These are phyloP conservation scores for Suillus cothurnatus DNA, from an alignment of 768 basidiomycete genomes.

Conservation along the genomic window DNA sequence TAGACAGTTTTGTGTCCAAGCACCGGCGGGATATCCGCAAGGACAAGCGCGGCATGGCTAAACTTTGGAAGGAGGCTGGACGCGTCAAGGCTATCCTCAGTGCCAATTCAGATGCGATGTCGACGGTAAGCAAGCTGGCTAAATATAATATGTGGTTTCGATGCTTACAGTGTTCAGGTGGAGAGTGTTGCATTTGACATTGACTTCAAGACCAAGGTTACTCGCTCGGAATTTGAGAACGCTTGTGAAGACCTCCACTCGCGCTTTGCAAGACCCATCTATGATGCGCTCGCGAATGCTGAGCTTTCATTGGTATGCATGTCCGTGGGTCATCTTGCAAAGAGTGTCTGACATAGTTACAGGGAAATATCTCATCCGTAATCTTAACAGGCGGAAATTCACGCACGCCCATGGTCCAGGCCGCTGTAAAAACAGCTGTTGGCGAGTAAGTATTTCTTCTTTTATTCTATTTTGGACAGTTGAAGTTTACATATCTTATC, in stretches of 20 bases:
- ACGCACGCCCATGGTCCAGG: slow-evolving; percentile 89
- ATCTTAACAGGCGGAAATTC: slow-evolving; percentile 93
- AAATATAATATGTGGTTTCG: slow-evolving; percentile 10
- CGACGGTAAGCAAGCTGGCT: slow-evolving; percentile 52
- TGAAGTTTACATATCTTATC: slow-evolving; percentile 7
- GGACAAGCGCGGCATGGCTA: slow-evolving; percentile 87
- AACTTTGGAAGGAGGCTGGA: slow-evolving; percentile 91
- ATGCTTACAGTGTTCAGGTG: slow-evolving; percentile 47
- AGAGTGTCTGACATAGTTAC: not conserved
- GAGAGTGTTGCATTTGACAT: slow-evolving; percentile 91
- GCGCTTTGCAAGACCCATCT: slow-evolving; percentile 70
- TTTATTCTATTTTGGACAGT: not conserved
- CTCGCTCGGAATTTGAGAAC: slow-evolving; percentile 77
- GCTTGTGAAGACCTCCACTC: slow-evolving; percentile 65
- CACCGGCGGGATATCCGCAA: slow-evolving; percentile 65
- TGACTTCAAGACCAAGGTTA: slow-evolving; percentile 82
- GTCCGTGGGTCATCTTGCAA: not conserved
- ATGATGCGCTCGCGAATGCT: slow-evolving; percentile 68
- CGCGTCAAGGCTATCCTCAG: slow-evolving; percentile 91
- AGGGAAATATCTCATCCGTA: slow-evolving; percentile 83
- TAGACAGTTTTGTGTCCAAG: slow-evolving; percentile 73
- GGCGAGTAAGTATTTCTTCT: slow-evolving; percentile 60
- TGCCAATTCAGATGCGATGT: slow-evolving; percentile 81
- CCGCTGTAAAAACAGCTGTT: slow-evolving; percentile 73
- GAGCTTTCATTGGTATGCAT: slow-evolving; percentile 60